These are phyloP conservation scores for Suillus brevipes DNA, from an alignment of 768 basidiomycete species.

Conservation along the genomic window DNA sequence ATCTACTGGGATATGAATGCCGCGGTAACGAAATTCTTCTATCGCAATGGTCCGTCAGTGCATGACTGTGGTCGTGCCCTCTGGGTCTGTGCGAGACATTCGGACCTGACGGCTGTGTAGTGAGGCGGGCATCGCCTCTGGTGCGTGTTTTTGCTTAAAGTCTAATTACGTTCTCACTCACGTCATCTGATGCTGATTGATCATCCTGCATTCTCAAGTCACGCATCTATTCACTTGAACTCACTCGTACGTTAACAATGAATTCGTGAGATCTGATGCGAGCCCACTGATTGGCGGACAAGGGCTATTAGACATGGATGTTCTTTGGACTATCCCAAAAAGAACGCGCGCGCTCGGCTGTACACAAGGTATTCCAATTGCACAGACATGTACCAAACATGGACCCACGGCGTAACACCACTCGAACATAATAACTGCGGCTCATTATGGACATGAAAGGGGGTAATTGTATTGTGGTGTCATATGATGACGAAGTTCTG, in stretches of 20 bases:
- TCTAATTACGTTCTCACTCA: conserved; percentile 37
- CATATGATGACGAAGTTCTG: conserved; percentile 2
- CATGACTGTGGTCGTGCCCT: conserved; percentile 5
- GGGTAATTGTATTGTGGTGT: conserved; percentile 6
- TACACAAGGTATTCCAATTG: background rate
- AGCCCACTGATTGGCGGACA: background rate
- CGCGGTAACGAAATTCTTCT: conserved; percentile 31
- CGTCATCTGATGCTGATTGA: conserved; percentile 31
- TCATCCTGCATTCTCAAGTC: conserved; percentile 2
- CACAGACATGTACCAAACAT: background rate
- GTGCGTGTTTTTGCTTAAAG: conserved; percentile 38
- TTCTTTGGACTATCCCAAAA: conserved; percentile 1
- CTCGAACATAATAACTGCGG: conserved; percentile 16
- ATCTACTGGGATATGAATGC: conserved; percentile 25
- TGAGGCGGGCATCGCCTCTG: conserved; percentile 21
- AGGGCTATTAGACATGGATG: background rate
- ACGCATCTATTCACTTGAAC: background rate
- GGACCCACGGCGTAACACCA: conserved; percentile 5
- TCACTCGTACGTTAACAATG: conserved; percentile 1
- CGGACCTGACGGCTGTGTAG: conserved; percentile 10
- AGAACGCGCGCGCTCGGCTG: background rate
- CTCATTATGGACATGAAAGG: conserved; percentile 21
- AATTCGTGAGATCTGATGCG: background rate
- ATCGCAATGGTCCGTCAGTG: conserved; percentile 25
- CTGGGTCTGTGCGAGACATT: conserved; percentile 16